Conservation (phyloP, 73 alveolate species). For the Paramecium sonneborni region DNA sequence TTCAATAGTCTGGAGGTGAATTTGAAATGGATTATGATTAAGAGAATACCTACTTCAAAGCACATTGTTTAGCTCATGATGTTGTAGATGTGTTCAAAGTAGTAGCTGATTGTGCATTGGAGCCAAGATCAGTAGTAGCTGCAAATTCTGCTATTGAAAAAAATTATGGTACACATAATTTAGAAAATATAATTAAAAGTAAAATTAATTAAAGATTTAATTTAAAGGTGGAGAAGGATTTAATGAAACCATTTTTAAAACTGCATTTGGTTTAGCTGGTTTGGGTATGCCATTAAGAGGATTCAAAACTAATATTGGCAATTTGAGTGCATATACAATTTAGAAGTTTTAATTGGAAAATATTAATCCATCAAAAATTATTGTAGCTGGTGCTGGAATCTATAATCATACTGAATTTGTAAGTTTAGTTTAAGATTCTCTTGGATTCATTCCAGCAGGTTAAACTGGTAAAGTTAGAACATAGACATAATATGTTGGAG, state of each 20-base stretch:
- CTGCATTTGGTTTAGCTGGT: constrained; percentile 65
- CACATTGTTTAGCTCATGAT: constrained; percentile 87
- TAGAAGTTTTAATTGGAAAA: constrained; percentile 60
- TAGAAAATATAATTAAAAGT: constrained; percentile 33
- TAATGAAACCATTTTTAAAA: constrained; percentile 63
- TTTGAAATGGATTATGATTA: constrained; percentile 82
- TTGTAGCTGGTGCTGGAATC: constrained; percentile 65
- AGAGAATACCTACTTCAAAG: constrained; percentile 80
- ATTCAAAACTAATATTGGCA: constrained; percentile 54
- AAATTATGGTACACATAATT: constrained; percentile 59
- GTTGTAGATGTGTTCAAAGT: constrained; percentile 77
- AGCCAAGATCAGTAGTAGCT: constrained; percentile 72
- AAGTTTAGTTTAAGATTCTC: constrained; percentile 46
- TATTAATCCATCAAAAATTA: constrained; percentile 61
- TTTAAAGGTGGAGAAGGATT: constrained; percentile 63
- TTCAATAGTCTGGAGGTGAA: constrained; percentile 87
- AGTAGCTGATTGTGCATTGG: constrained; percentile 81
- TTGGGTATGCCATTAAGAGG: constrained; percentile 68
- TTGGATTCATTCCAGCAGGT: constrained; percentile 47
- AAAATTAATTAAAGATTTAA: not conserved
- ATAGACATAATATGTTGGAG: constrained; percentile 64
- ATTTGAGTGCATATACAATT: constrained; percentile 62
- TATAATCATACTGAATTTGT: constrained; percentile 65
- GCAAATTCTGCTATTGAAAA: constrained; percentile 61
- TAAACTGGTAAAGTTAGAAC: constrained; percentile 30